These are phyloP conservation scores for Croton laevigatus DNA, from an alignment of 441 rosid species.

Conservation along the genomic window DNA sequence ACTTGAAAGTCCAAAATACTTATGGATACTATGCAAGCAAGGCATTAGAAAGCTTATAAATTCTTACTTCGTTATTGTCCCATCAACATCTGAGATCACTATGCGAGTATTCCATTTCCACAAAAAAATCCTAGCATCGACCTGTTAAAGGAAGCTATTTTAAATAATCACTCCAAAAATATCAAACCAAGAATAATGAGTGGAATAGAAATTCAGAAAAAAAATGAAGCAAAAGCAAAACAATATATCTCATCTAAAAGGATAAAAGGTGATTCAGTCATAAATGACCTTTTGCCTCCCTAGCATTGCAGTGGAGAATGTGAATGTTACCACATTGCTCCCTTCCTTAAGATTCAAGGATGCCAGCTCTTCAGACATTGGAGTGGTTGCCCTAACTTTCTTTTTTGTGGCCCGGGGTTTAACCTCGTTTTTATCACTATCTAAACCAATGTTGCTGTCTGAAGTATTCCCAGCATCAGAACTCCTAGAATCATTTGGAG, in stretches of 20 bases:
- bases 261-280: slow-evolving; percentile 12
- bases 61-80: slow-evolving; percentile 91
- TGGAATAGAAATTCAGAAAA: slow-evolving; percentile 3
- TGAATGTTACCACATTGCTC: slow-evolving; percentile 66
- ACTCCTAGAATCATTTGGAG: slow-evolving; percentile 28
- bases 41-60: no score
- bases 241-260: neutral
- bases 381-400: slow-evolving; percentile 55
- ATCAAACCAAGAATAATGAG: neutral
- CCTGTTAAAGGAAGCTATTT: slow-evolving; percentile 41
- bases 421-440: slow-evolving; percentile 29
- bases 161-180: slow-evolving; percentile 4
- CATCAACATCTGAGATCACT: slow-evolving; percentile 98
- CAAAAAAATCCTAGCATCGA: slow-evolving; percentile 89
- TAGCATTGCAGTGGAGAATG: slow-evolving; percentile 87
- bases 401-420: slow-evolving; percentile 46
- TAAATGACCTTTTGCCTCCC: slow-evolving; percentile 79
- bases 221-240: slow-evolving; percentile 1
- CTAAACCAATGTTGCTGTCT: slow-evolving; percentile 22
- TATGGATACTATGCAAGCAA: neutral
- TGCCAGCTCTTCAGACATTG: slow-evolving; percentile 86
- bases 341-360: slow-evolving; percentile 84
- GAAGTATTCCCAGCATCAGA: slow-evolving; percentile 33
- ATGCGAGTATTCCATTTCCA: slow-evolving; percentile 97
- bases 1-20: neutral